phyloP scores from a whole-genome alignment of 805 yeast species.

The Kuraishia capsulata region DNA sequence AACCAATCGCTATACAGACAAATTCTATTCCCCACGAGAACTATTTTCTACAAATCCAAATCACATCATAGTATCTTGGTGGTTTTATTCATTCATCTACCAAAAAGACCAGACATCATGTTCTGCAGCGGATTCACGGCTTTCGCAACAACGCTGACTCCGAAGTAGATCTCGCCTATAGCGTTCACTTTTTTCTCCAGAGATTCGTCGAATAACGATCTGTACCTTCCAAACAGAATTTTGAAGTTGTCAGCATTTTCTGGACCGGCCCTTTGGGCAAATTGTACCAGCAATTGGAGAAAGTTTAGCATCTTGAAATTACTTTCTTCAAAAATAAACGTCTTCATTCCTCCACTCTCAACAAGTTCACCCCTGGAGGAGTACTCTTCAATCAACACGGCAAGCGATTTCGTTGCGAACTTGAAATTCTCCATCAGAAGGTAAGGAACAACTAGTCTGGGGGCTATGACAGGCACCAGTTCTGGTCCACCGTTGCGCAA shows the following conservation, averaged over 20 bases:
- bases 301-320: conserved; percentile 49
- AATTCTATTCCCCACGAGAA: too few species aligned
- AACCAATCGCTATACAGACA: conserved; percentile 16
- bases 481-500: conserved; percentile 25
- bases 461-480: conserved; percentile 14
- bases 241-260: conserved; percentile 31
- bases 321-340: conserved; percentile 10
- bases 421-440: conserved; percentile 58
- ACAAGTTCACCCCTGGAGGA: background rate
- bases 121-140: conserved; percentile 54
- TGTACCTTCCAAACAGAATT: conserved; percentile 35
- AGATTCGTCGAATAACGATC: conserved; percentile 9
- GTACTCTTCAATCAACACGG: conserved; percentile 10
- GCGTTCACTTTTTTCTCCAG: conserved; percentile 16
- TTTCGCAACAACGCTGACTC: conserved; percentile 28
- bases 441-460: conserved; percentile 69
- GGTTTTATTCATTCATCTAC: conserved; percentile 21
- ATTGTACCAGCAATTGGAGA: conserved; percentile 52
- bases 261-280: conserved; percentile 37
- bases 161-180: conserved; percentile 19
- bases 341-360: background rate
- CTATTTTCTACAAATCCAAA: too few species aligned
- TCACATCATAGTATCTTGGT: too few species aligned
- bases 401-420: conserved; percentile 29
- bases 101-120: conserved; percentile 66